Evolutionary conservation across 164 flowering plant species (phyloP).

Genomic region (Taxillus chinensis): DNA sequence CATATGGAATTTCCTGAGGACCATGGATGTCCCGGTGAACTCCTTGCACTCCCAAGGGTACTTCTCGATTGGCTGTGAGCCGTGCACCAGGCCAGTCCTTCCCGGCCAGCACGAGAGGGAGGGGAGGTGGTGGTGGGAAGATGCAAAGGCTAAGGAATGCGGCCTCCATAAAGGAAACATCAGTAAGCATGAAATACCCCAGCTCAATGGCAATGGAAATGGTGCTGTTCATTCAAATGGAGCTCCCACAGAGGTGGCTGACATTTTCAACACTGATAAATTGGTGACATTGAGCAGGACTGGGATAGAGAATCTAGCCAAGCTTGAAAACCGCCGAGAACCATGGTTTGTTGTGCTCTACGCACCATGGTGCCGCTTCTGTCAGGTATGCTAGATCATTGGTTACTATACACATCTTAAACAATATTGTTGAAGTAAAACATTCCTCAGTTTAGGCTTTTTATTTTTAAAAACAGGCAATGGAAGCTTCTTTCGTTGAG

Average conservation of each 20-base stretch:
- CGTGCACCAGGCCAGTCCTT: constrained; percentile 87
- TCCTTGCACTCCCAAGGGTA: constrained; percentile 73
- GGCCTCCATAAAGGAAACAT: constrained; percentile 96
- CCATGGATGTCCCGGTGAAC: constrained; percentile 88
- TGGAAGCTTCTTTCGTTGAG: constrained; percentile 72
- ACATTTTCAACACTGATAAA: constrained; percentile 45
- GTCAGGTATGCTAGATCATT: constrained; percentile 42
- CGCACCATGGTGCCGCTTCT: constrained; percentile 97
- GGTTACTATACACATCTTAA: background rate
- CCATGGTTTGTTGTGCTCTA: constrained; percentile 88
- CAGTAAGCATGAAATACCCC: constrained; percentile 22
- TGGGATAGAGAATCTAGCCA: constrained; percentile 71
- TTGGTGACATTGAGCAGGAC: constrained; percentile 54
- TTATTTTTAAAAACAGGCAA: constrained; percentile 31
- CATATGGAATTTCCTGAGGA: constrained; percentile 72
- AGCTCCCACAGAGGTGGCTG: constrained; percentile 18
- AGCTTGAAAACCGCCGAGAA: constrained; percentile 52
- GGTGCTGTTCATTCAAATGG: constrained; percentile 26
- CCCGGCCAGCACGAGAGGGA: constrained; percentile 98
- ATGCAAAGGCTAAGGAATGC: constrained; percentile 94
- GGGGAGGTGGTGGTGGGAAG: constrained; percentile 99
- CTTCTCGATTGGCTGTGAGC: constrained; percentile 91
- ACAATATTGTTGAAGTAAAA: no score
- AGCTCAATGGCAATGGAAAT: constrained; percentile 33
- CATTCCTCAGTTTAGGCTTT: no score